A percentile compares a stretch with the other conserved stretches of the same genome.
Conservation (phyloP, 1,284 basidiomycete species). For the Tylopilus sp. region DNA sequence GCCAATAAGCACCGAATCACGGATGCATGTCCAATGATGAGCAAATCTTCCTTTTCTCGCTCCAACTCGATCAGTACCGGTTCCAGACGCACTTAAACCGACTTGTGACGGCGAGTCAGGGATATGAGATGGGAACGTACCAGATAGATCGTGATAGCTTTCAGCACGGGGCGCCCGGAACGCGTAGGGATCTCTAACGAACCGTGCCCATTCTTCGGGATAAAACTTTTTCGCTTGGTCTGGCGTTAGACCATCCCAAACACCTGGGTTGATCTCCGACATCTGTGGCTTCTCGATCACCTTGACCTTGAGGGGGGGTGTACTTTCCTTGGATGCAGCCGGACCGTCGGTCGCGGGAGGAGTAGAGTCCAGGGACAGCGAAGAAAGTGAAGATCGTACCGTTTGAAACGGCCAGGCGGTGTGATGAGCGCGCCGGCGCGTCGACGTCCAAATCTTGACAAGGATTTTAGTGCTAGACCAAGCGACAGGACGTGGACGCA, state of each 20-base stretch:
- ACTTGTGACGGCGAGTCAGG: background rate
- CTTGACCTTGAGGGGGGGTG: constrained; percentile 52
- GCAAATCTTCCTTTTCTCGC: constrained; percentile 70
- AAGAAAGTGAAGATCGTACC: constrained; percentile 7
- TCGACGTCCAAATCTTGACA: constrained; percentile 90
- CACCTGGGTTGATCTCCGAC: constrained; percentile 95
- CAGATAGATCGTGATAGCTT: constrained; percentile 85
- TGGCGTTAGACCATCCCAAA: constrained; percentile 91
- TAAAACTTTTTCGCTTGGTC: constrained; percentile 88
- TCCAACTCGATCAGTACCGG: constrained; percentile 82
- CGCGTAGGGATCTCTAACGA: constrained; percentile 88
- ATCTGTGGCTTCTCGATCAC: constrained; percentile 94
- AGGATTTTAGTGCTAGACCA: background rate
- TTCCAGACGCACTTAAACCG: constrained; percentile 62
- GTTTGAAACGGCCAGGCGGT: constrained; percentile 92
- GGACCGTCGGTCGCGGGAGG: background rate
- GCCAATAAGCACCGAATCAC: constrained; percentile 94
- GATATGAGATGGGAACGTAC: constrained; percentile 37
- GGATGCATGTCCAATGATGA: constrained; percentile 85
- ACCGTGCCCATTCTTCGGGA: constrained; percentile 91
- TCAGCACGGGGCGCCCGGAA: constrained; percentile 90
- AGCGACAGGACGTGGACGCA: constrained; percentile 37
- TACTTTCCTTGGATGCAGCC: constrained; percentile 3
- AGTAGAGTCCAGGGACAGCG: constrained; percentile 9
- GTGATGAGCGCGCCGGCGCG: constrained; percentile 87